phyloP scores from a whole-genome alignment of 495 filamentous ascomycete species.

The Aspergillus cavernicola region DNA sequence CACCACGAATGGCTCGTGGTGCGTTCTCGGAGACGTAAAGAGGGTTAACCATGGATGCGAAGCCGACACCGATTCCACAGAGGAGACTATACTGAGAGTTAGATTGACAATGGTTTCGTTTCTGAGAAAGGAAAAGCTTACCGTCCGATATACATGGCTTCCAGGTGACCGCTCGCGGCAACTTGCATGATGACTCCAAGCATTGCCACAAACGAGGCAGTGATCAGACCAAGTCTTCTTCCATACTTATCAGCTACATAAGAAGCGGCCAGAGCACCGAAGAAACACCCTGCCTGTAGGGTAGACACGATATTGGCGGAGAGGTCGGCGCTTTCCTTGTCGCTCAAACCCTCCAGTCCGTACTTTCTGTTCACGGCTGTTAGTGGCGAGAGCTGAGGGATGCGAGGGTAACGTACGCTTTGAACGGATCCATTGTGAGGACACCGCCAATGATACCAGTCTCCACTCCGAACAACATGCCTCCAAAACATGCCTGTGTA shows the following conservation, averaged over 20 bases:
- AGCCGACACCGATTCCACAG: conserved; percentile 53
- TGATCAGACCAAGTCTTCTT: conserved; percentile 48
- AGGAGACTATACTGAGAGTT: conserved; percentile 44
- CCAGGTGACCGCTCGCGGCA: conserved; percentile 50
- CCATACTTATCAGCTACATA: conserved; percentile 56
- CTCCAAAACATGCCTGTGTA: conserved; percentile 65
- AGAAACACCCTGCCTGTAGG: conserved; percentile 66
- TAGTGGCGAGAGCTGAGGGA: background rate
- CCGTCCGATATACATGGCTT: conserved; percentile 62
- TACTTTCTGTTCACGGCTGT: conserved; percentile 38
- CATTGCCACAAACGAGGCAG: conserved; percentile 39
- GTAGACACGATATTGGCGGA: conserved; percentile 55
- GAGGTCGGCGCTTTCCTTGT: conserved; percentile 37
- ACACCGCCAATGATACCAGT: conserved; percentile 69
- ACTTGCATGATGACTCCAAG: conserved; percentile 62
- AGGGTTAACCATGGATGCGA: conserved; percentile 45
- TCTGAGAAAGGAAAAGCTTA: conserved; percentile 19
- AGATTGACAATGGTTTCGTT: background rate
- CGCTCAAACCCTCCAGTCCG: conserved; percentile 52
- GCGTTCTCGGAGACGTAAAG: conserved; percentile 49
- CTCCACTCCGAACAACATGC: conserved; percentile 69
- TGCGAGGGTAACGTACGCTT: conserved; percentile 33
- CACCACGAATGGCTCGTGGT: conserved; percentile 39
- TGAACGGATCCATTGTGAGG: conserved; percentile 60
- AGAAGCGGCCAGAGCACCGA: conserved; percentile 57